Percentiles rank a stretch among this genome's conserved stretches.
phyloP scores from a whole-genome alignment of 495 filamentous ascomycete species.

The Mytilinidion resinicola region DNA sequence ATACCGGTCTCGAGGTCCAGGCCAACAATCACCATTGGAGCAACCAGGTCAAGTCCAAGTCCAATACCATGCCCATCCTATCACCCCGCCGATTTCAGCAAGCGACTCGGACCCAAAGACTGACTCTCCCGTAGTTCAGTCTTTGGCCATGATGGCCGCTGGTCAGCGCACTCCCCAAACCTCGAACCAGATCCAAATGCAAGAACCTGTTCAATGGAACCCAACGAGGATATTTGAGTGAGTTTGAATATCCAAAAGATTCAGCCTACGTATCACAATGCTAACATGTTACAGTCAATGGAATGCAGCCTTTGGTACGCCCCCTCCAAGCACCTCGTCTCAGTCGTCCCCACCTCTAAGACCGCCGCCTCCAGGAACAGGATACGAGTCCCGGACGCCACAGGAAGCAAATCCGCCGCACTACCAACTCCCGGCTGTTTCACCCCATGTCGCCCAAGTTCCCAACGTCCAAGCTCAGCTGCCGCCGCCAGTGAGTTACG shows the following conservation, averaged over 20 bases:
- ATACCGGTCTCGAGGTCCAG: slow-evolving; percentile 25
- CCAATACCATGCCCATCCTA: slow-evolving; percentile 68
- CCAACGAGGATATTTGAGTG: slow-evolving; percentile 91
- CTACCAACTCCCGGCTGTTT: slow-evolving; percentile 22
- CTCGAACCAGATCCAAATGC: slow-evolving; percentile 50
- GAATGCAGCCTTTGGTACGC: slow-evolving; percentile 83
- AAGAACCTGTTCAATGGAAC: slow-evolving; percentile 77
- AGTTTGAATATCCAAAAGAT: slow-evolving; percentile 34
- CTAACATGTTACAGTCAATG: slow-evolving; percentile 64
- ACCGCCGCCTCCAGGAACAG: slow-evolving; percentile 34
- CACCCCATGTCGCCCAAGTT: slow-evolving; percentile 16
- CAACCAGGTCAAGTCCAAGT: slow-evolving; percentile 63
- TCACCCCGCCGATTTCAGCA: slow-evolving; percentile 76
- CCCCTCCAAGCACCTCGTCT: slow-evolving; percentile 28
- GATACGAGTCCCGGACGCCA: slow-evolving; percentile 23
- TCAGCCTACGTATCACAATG: slow-evolving; percentile 1
- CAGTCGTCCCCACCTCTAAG: slow-evolving; percentile 34
- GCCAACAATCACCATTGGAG: slow-evolving; percentile 30
- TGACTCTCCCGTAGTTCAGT: slow-evolving; percentile 73
- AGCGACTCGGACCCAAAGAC: slow-evolving; percentile 68
- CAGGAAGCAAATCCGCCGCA: slow-evolving; percentile 19
- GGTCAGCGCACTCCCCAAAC: slow-evolving; percentile 44
- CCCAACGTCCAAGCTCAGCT: slow-evolving; percentile 13
- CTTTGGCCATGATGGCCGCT: slow-evolving; percentile 68
- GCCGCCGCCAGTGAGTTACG: slow-evolving; percentile 19